Evolutionary conservation across 2,329 filamentous ascomycete species (phyloP), one percentile per base, ranked within the genome.

Genomic region (Fusarium odoratissimum): DNA sequence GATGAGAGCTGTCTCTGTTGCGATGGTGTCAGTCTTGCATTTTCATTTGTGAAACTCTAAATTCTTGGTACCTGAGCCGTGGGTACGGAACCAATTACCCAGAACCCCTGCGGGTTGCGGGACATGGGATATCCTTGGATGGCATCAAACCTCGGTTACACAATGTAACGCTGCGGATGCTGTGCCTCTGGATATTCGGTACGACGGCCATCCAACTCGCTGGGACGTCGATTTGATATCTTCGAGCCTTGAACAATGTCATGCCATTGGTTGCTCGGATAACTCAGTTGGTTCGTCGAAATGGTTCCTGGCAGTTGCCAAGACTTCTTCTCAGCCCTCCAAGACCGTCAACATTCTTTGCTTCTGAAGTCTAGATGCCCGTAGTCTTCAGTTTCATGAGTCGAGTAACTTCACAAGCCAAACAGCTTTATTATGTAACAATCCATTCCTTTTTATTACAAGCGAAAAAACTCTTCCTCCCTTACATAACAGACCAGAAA

Each of bases 1-100:
- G n/a, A 31, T 16, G 38, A 33, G n/a, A 33, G 11, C 30, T 33
- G 28, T 44, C 12, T 48, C 45, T 31, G 8, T 2, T 8, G 37
- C n/a, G 28, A 46, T 38, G 23, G n/a, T 51, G 31, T 40, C n/a
- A 40, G n/a, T 30, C 17, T 42, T 9, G 3, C 48, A n/a, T 8
- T 51, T 23, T 35, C 30, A 38, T 17, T 52, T 52, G 49, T 38
- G 23, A 40, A 56, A 64, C 41, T 42, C n/a, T 48, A 56, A 19
- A 19, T 45, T 44, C 23, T 31, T 35, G 30, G 61, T 67, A n/a
- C 64, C 55, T 60, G 63, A 52, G 30, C 64, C 63, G 30, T 60
- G 31, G n/a, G n/a, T 10, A 37, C 45, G 63, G 64, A 41, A 54
- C 31, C 30, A 33, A 33, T 57, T 46, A 45, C 40, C 40, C 51